phyloP scores from a whole-genome alignment of 768 basidiomycete species.

The Daedaleopsis sinensis region DNA sequence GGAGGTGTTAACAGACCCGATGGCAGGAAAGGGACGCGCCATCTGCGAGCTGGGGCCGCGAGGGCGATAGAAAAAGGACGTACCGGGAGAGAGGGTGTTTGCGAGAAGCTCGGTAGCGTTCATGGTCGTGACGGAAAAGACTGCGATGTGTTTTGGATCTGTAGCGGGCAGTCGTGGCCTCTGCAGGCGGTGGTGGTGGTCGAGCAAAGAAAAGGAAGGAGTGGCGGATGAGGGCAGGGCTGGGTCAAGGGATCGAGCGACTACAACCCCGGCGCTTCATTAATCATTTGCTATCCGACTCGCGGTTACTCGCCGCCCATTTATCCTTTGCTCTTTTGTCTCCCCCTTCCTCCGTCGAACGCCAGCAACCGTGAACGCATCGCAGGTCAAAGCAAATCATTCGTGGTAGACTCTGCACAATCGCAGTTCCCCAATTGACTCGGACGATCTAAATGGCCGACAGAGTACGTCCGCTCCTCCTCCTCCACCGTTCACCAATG shows the following conservation, averaged over 20 bases:
- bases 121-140: constrained; percentile 55
- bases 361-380: neutral
- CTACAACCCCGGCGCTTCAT: constrained; percentile 8
- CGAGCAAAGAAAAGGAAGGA: constrained; percentile 17
- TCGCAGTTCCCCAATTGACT: neutral
- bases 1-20: constrained; percentile 25
- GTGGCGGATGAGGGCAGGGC: constrained; percentile 3
- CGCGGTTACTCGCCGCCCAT: neutral
- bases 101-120: constrained; percentile 90
- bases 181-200: constrained; percentile 8
- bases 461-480: constrained; percentile 48
- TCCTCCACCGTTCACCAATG: constrained; percentile 16
- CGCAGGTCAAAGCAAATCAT: neutral
- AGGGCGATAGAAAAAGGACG: constrained; percentile 41
- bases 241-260: constrained; percentile 21
- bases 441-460: constrained; percentile 50
- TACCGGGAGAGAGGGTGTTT: constrained; percentile 91
- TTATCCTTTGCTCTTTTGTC: neutral
- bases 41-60: constrained; percentile 21
- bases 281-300: constrained; percentile 1
- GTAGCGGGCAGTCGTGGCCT: constrained; percentile 21
- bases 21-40: constrained; percentile 14
- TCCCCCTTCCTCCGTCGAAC: neutral
- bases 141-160: constrained; percentile 15
- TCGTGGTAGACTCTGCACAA: neutral